Evolutionary conservation across 805 yeast species (phyloP).

Genomic region (Suhomyces xylopsoci): DNA sequence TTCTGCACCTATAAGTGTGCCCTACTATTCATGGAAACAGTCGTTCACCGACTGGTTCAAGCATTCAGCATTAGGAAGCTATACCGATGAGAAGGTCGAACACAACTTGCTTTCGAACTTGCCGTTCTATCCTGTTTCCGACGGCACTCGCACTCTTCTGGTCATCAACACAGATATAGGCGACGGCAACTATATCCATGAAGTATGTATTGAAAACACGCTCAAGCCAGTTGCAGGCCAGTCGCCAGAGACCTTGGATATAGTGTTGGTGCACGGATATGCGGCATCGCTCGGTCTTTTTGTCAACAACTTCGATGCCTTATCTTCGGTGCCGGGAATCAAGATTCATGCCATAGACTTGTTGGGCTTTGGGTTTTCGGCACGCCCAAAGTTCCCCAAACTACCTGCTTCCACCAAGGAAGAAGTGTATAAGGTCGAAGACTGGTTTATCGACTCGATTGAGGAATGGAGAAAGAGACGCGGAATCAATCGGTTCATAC

Average conservation of each 20-base stretch:
- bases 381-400: constrained; percentile 48
- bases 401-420: constrained; percentile 27
- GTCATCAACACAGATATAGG: constrained; percentile 57
- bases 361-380: constrained; percentile 69
- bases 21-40: constrained; percentile 2
- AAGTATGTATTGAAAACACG: constrained; percentile 58
- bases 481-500: constrained; percentile 30
- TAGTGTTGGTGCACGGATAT: constrained; percentile 86
- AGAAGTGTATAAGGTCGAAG: constrained; percentile 36
- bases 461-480: constrained; percentile 42
- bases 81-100: constrained; percentile 30
- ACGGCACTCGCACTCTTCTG: constrained; percentile 44
- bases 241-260: constrained; percentile 32
- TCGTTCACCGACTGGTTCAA: constrained; percentile 28
- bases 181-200: constrained; percentile 64
- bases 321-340: constrained; percentile 49
- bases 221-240: constrained; percentile 28
- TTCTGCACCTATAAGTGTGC: not conserved
- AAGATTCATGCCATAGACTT: constrained; percentile 67
- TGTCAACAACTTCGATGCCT: constrained; percentile 59
- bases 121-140: constrained; percentile 57
- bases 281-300: constrained; percentile 89
- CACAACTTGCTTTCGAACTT: constrained; percentile 49
- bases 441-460: constrained; percentile 43
- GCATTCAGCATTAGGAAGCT: constrained; percentile 17